phyloP scores from a whole-genome alignment of 768 basidiomycete species.

The Kwoniella heveanensis region DNA sequence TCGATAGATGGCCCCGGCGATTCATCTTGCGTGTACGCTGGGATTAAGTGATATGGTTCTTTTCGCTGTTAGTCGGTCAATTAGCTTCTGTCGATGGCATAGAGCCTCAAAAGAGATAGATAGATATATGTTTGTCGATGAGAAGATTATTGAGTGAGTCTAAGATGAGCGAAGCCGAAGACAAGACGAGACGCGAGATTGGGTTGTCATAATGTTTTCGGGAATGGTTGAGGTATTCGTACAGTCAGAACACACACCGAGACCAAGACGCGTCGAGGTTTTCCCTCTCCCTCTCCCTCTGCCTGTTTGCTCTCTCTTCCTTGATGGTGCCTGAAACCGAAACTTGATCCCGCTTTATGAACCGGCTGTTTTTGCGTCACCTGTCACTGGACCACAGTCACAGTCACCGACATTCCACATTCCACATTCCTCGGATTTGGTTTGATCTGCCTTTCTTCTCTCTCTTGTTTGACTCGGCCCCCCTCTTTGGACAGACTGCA shows the following conservation, averaged over 20 bases:
- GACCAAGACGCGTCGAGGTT: constrained; percentile 13
- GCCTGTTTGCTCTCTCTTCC: too few relatives aligned
- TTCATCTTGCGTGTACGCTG: constrained; percentile 40
- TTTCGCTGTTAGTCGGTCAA: too few relatives aligned
- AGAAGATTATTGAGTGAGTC: constrained; percentile 7
- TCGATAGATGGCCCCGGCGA: constrained; percentile 55
- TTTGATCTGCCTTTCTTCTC: not conserved
- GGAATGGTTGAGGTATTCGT: not conserved
- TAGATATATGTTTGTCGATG: too few relatives aligned
- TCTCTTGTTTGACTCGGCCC: not conserved
- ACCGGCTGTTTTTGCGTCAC: not conserved
- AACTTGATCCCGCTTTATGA: constrained; percentile 18
- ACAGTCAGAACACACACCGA: not conserved
- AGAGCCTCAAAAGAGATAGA: too few relatives aligned
- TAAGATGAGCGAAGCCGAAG: not conserved
- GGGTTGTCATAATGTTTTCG: not conserved
- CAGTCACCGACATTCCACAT: not conserved
- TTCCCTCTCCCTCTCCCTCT: not conserved
- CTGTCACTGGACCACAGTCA: not conserved
- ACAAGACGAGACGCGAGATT: not conserved
- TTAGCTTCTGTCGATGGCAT: too few relatives aligned
- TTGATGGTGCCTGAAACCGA: constrained; percentile 13
- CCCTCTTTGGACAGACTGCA: too few relatives aligned
- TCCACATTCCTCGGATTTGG: not conserved
- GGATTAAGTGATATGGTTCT: too few relatives aligned